Base-by-base conservation (phyloP, 2,329 filamentous ascomycete species). In the Hirsutella thompsonii region DNA sequence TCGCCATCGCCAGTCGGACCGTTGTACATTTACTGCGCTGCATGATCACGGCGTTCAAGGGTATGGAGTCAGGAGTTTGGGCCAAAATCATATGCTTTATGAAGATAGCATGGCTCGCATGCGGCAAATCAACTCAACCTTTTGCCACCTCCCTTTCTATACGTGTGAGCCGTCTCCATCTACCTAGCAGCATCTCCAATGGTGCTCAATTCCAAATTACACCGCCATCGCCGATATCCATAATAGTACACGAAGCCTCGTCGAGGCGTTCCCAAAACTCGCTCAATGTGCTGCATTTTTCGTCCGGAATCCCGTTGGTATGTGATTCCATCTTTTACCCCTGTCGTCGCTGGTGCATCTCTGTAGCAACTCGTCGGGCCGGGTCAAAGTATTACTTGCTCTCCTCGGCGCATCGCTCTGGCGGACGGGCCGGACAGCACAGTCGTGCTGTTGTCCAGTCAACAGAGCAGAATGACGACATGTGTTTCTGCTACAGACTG, bases 1-100 rank as follows among this genome's bases (percentile, higher is more conserved):
- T 18, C 32, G 32, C 14, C 32, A 18, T 18, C 32, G 16, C n/a
- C 14, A 9, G n/a, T n/a, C 13, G 13, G 30, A 18, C n/a, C 9
- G 9, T 34, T 18, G n/a, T 18, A 14, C 32, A 18, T 34, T 19
- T 3, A 18, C 32, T 34, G 32, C n/a, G 10, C 29, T 35, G 32
- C 41, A 36, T 36, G 8, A 32, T 39, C 32, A 39, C 42, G 53
- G 56, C 54, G 34, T 36, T 19, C 8, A 3, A 16, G 50, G 52
- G 46, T 41, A 43, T 48, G 56, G 54, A 48, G 55, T 52, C 52
- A 44, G 44, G 45, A 20, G 32, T 34, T 34, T 34, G 3, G 32
- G 14, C n/a, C 32, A 16, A 34, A 34, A 18, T 9, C 14, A 16
- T 16, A 9, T n/a, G n/a, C 18, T 34, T 18, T 34, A 8, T 20